Evolutionary conservation across 192 early-diverging fungal species (phyloP).

Genomic region (Obelidium mucronatum): DNA sequence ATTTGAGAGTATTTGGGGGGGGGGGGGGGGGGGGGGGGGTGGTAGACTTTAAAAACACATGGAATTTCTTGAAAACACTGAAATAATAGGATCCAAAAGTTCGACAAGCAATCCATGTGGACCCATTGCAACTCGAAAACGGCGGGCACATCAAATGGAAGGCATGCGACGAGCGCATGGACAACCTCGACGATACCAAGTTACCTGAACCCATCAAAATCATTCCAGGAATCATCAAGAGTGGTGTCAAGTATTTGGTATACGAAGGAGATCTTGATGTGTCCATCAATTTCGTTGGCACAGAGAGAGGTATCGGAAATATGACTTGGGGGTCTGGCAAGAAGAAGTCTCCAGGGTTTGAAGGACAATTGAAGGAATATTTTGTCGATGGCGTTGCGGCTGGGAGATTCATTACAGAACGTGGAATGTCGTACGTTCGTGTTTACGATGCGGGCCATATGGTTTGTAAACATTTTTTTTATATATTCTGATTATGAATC

Average conservation of each 20-base stretch:
- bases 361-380: slow-evolving; percentile 1
- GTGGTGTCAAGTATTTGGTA: slow-evolving; percentile 15
- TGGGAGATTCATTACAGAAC: slow-evolving; percentile 55
- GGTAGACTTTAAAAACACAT: not conserved
- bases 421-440: slow-evolving; percentile 54
- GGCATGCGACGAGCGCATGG: slow-evolving; percentile 19
- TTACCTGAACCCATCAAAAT: slow-evolving; percentile 2
- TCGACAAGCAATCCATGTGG: slow-evolving; percentile 11
- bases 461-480: too few relatives aligned
- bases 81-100: not conserved
- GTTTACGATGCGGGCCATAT: slow-evolving; percentile 72
- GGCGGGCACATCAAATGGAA: slow-evolving; percentile 17
- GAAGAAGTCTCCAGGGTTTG: slow-evolving; percentile 44
- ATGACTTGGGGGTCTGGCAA: slow-evolving; percentile 58
- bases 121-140: slow-evolving; percentile 5
- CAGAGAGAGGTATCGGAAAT: slow-evolving; percentile 61
- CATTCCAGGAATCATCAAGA: slow-evolving; percentile 1
- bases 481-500: too few relatives aligned
- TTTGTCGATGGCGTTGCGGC: slow-evolving; percentile 29
- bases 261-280: slow-evolving; percentile 28
- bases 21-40: too few relatives aligned
- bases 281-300: slow-evolving; percentile 23
- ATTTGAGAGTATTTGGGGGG: too few relatives aligned
- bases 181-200: slow-evolving; percentile 1
- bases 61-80: not conserved